phyloP scores from a whole-genome alignment of 1,284 basidiomycete species.

The Heterobasidion annosum region DNA sequence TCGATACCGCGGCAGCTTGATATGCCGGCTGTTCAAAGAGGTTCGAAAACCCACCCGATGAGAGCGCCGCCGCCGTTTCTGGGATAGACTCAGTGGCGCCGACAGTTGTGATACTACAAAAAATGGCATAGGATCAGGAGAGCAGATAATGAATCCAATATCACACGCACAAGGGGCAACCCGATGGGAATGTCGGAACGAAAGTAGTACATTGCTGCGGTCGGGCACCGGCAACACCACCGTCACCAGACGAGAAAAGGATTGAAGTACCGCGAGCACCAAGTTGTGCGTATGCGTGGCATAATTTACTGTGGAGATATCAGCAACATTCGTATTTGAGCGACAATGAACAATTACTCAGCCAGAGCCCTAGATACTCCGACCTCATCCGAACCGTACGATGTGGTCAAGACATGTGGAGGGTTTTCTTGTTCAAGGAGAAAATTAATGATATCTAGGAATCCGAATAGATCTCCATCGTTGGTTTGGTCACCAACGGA shows the following conservation, averaged over 20 bases:
- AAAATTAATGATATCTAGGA: constrained; percentile 18
- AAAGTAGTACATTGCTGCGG: constrained; percentile 48
- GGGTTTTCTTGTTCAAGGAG: constrained; percentile 15
- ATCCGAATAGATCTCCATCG: constrained; percentile 14
- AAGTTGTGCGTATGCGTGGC: constrained; percentile 49
- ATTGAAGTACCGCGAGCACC: constrained; percentile 52
- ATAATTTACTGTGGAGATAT: constrained; percentile 27
- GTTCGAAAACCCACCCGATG: constrained; percentile 11
- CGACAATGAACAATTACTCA: constrained; percentile 4
- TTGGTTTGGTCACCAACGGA: constrained; percentile 24
- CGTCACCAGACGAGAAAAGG: constrained; percentile 60
- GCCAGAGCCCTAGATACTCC: constrained; percentile 12
- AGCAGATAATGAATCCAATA: neutral
- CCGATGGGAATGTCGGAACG: constrained; percentile 64
- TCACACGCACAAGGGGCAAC: constrained; percentile 25
- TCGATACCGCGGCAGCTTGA: constrained; percentile 17
- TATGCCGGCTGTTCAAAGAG: constrained; percentile 29
- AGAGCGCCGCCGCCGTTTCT: constrained; percentile 30
- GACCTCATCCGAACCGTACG: constrained; percentile 19
- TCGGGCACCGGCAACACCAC: constrained; percentile 43
- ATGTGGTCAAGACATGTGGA: constrained; percentile 15
- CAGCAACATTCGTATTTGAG: neutral
- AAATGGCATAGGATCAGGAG: constrained; percentile 23
- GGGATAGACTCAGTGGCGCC: constrained; percentile 45
- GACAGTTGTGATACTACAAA: constrained; percentile 50